Evolutionary conservation across 1,284 basidiomycete genomes (phyloP).

Genomic region (Cutaneotrichosporon mucoides): DNA sequence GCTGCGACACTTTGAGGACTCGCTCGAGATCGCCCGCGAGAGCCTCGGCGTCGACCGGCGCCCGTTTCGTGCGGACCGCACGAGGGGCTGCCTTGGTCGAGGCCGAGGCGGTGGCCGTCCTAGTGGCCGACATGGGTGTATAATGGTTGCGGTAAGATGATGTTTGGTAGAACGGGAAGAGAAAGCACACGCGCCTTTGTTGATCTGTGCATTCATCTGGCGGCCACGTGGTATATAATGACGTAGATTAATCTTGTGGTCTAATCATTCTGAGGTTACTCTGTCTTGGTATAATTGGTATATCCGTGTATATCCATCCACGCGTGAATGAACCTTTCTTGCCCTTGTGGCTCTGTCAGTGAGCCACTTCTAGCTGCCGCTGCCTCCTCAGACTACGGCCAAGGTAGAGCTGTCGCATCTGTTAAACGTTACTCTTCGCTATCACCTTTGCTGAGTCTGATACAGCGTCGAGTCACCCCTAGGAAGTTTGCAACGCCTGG

Average conservation of each 20-base stretch:
- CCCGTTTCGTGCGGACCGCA: background rate
- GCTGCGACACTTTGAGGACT: conserved; percentile 29
- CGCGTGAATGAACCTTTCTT: too few species aligned
- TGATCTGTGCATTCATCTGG: background rate
- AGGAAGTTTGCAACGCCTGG: too few species aligned
- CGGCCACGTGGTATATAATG: background rate
- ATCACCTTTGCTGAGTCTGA: too few species aligned
- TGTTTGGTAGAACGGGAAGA: background rate
- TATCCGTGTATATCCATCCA: too few species aligned
- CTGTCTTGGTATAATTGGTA: background rate
- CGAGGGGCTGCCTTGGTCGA: background rate
- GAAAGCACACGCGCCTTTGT: conserved; percentile 13
- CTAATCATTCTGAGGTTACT: background rate
- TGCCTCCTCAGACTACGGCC: too few species aligned
- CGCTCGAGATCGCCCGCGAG: conserved; percentile 30
- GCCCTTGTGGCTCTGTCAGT: too few species aligned
- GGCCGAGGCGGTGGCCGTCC: background rate
- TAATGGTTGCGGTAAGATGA: background rate
- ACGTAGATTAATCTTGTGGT: background rate
- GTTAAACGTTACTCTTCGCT: too few species aligned
- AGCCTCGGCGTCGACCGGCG: conserved; percentile 13
- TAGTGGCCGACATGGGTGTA: conserved; percentile 6
- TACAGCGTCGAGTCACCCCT: too few species aligned
- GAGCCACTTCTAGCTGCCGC: too few species aligned
- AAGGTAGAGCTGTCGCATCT: too few species aligned